Evolutionary conservation across 1,284 basidiomycete species (phyloP).

Genomic region (Tylopilus microsporus): DNA sequence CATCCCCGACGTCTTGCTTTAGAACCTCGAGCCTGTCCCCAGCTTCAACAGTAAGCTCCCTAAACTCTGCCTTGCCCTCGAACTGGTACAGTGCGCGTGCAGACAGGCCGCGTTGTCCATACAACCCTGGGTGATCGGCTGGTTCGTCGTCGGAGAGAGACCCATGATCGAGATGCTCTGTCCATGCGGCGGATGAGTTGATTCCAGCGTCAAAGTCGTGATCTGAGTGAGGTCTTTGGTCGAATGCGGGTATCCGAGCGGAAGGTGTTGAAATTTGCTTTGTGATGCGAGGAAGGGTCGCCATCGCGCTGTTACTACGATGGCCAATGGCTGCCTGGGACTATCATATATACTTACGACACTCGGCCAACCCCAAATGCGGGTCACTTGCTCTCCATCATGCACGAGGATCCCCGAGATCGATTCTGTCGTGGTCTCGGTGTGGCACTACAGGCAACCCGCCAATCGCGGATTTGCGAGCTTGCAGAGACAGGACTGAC

Average conservation of each 20-base stretch:
- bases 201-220: slow-evolving; percentile 69
- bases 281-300: slow-evolving; percentile 29
- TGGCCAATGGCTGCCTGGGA: neutral
- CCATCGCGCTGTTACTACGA: slow-evolving; percentile 19
- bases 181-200: slow-evolving; percentile 72
- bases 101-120: slow-evolving; percentile 39
- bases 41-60: slow-evolving; percentile 60
- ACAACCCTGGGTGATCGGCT: slow-evolving; percentile 33
- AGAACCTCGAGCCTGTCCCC: slow-evolving; percentile 64
- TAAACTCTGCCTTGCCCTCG: slow-evolving; percentile 65
- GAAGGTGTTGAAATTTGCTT: slow-evolving; percentile 15
- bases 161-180: slow-evolving; percentile 49
- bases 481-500: slow-evolving; percentile 9
- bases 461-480: neutral
- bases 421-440: neutral
- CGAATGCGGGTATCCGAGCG: slow-evolving; percentile 5
- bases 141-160: slow-evolving; percentile 41
- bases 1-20: slow-evolving; percentile 62
- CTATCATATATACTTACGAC: slow-evolving; percentile 2
- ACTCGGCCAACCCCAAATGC: slow-evolving; percentile 6
- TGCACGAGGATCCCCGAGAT: neutral
- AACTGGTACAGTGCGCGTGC: slow-evolving; percentile 70
- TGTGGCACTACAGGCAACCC: neutral
- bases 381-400: neutral
- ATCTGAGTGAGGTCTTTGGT: slow-evolving; percentile 22